Percentiles rank a stretch among this genome's conserved stretches.
These are phyloP conservation scores for Hirschfeldia incana DNA, from an alignment of 345 rosid genomes.

Conservation along the genomic window DNA sequence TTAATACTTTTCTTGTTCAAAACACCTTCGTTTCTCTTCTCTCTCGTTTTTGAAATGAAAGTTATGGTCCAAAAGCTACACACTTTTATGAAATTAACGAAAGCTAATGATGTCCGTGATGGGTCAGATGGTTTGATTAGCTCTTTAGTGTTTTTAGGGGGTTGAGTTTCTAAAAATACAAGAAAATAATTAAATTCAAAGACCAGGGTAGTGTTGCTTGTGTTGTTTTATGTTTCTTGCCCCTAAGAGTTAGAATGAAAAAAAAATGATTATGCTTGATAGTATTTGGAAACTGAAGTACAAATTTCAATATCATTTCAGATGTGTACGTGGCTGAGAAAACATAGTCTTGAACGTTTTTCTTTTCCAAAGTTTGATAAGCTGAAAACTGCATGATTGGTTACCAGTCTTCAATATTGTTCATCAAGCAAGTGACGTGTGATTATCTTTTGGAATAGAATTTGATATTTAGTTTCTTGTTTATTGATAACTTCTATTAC, in stretches of 20 bases:
- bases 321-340: background rate
- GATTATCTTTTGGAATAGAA: background rate
- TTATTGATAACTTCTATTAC: background rate
- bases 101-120: conserved; percentile 33
- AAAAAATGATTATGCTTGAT: background rate
- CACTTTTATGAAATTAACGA: conserved; percentile 39
- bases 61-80: conserved; percentile 42
- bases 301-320: background rate
- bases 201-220: conserved; percentile 15
- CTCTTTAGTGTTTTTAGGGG: conserved; percentile 11
- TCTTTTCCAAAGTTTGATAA: background rate
- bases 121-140: conserved; percentile 36
- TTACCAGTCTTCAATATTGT: background rate
- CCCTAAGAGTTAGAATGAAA: background rate
- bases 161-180: conserved; percentile 23
- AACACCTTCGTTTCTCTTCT: conserved; percentile 30
- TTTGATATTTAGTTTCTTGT: background rate
- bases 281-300: background rate
- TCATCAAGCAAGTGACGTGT: background rate
- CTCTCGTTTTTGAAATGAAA: conserved; percentile 25
- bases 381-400: background rate
- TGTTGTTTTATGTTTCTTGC: conserved; percentile 19
- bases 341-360: background rate
- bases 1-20: conserved; percentile 37
- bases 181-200: conserved; percentile 4